A percentile compares a stretch with the other conserved stretches of the same genome.
Evolutionary conservation across 1,139 yeast genomes (phyloP).

Genomic region (Blastobotrys serpentis): DNA sequence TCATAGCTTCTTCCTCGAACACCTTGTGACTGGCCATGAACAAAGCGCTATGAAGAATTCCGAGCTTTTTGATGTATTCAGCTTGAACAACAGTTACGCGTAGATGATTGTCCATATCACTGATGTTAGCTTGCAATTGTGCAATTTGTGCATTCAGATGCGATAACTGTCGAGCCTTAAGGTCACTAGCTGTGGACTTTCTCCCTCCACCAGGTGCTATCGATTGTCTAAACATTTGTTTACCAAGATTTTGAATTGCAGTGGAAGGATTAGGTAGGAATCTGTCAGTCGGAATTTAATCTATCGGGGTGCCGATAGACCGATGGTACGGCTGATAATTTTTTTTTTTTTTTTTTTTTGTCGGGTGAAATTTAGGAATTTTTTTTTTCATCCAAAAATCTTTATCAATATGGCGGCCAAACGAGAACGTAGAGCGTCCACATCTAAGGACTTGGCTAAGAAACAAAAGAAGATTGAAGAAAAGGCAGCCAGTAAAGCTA

Average conservation of each 20-base stretch:
- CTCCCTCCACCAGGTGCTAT: conserved; percentile 20
- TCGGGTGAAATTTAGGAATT: not conserved
- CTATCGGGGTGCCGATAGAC: too few species aligned
- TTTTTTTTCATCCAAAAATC: not conserved
- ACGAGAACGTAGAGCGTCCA: conserved; percentile 15
- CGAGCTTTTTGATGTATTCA: conserved; percentile 54
- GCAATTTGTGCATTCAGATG: conserved; percentile 64
- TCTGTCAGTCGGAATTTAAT: too few species aligned
- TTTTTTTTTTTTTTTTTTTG: conserved; percentile 11
- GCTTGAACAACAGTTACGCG: conserved; percentile 57
- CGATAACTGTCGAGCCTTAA: conserved; percentile 50
- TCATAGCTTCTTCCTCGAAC: conserved; percentile 50
- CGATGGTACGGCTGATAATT: conserved; percentile 10
- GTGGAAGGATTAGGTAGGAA: too few species aligned
- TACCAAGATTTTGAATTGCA: too few species aligned
- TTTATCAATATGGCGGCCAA: conserved; percentile 7
- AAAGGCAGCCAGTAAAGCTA: conserved; percentile 11
- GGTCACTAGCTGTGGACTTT: conserved; percentile 5
- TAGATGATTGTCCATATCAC: conserved; percentile 56
- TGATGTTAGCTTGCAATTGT: conserved; percentile 57
- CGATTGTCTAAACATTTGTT: conserved; percentile 22
- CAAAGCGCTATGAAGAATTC: conserved; percentile 61
- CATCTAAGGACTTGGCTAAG: conserved; percentile 10
- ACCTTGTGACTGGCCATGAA: conserved; percentile 65
- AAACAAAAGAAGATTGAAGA: conserved; percentile 13